Base-by-base conservation (phyloP, 495 filamentous ascomycete genomes). In the Neurospora sp. region DNA sequence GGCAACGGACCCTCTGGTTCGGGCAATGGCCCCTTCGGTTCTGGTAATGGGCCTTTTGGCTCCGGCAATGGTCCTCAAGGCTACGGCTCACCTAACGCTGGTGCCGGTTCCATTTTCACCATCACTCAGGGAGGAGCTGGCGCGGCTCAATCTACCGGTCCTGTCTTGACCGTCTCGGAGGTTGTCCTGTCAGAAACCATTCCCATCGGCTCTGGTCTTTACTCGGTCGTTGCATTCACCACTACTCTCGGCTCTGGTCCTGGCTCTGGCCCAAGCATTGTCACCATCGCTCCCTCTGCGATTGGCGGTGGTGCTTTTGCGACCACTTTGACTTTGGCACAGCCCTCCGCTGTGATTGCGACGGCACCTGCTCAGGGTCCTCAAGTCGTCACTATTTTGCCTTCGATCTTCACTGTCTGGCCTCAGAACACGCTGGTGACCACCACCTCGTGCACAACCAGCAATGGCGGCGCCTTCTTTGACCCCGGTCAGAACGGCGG, bases 131-230 rank as follows among this genome's bases (percentile, higher is more conserved):
- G 24, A 13, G 48, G 48, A 59, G 48, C 24, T 59, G 48, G 48
- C 59, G 31, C 24, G 39, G 54, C 38, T 74, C 70, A 34, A 15
- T 21, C 36, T n/a, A 72, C 40, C 6, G 36, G 71, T 6, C 73
- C 70, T 74, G 48, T 71, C 40, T 40, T 76, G 17, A 17, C 71
- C 4, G 78, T 79, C 15, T 78, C 79, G 3, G 69, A 74, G 5
- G 70, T 78, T 31, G 78, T 78, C 1, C 36, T 81, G 37, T 78
- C 54, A 5, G 71, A 81, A 45, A 78, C 78, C 2, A 42, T 81
- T 5, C 72, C 77, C 9, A 34, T 79, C 21, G 78, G 77, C 8
- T 38, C 70, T 21, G 76, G 77, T n/a, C 74, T 74, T 5, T 74
- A 71, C 69, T 75, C 75, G 0, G 45, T 76, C 5, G 45, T 78